Evolutionary conservation across 2,329 filamentous ascomycete species (phyloP).

Genomic region (Gnomoniopsis sp.): DNA sequence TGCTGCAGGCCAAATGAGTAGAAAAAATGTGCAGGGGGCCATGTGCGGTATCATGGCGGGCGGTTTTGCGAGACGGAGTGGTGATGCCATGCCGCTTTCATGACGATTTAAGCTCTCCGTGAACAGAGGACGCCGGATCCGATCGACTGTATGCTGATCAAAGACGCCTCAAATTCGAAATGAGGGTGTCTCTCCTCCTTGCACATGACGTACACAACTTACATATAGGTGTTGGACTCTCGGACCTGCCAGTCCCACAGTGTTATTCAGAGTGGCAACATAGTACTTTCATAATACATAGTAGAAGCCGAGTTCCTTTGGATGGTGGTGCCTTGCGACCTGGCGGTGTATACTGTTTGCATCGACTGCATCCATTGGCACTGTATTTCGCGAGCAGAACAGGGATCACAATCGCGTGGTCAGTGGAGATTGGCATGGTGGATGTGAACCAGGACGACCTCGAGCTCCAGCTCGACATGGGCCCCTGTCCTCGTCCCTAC

Average conservation of each 20-base stretch:
- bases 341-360: too few species aligned
- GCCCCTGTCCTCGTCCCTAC: neutral
- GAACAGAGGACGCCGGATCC: neutral
- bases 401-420: slow-evolving; percentile 16
- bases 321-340: too few species aligned
- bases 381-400: neutral
- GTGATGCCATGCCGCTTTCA: neutral
- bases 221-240: neutral
- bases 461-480: neutral
- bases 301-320: too few species aligned
- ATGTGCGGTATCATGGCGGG: neutral
- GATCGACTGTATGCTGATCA: neutral
- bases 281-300: too few species aligned
- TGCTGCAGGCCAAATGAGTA: slow-evolving; percentile 7
- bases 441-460: neutral
- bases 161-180: neutral
- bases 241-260: neutral
- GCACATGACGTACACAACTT: neutral
- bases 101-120: neutral
- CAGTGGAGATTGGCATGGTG: slow-evolving; percentile 4
- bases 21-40: neutral
- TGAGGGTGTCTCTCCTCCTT: neutral
- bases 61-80: neutral
- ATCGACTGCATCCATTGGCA: too few species aligned
- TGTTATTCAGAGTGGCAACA: neutral